These are phyloP conservation scores for Wickerhamomyces chaumierensis DNA, from an alignment of 805 yeast genomes.

Conservation along the genomic window DNA sequence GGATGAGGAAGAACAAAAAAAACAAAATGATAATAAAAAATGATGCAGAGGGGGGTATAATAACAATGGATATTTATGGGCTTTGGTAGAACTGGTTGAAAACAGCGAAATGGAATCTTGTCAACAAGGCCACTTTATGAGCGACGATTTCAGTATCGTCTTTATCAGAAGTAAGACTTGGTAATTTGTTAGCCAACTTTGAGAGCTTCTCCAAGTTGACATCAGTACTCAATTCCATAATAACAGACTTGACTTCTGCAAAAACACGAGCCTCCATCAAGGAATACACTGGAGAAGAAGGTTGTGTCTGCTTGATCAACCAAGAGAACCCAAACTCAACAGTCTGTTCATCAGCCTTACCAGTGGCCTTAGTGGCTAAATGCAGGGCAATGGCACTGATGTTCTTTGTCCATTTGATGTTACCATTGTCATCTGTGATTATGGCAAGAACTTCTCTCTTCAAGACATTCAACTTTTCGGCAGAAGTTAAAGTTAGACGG, in stretches of 20 bases:
- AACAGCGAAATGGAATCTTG: conserved; percentile 75
- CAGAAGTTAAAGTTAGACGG: conserved; percentile 18
- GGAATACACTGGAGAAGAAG: conserved; percentile 64
- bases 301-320: conserved; percentile 81
- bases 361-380: conserved; percentile 26
- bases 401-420: conserved; percentile 84
- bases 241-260: conserved; percentile 31
- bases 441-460: conserved; percentile 69
- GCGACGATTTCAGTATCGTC: conserved; percentile 47
- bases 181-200: conserved; percentile 4
- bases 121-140: conserved; percentile 40
- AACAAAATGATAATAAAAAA: too few relatives aligned
- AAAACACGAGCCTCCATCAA: conserved; percentile 61
- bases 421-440: conserved; percentile 77
- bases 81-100: conserved; percentile 53
- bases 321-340: conserved; percentile 58
- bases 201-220: conserved; percentile 3
- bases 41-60: too few relatives aligned
- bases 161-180: conserved; percentile 22
- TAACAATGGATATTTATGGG: too few relatives aligned
- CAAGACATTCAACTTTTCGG: conserved; percentile 31
- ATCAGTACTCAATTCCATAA: conserved; percentile 18
- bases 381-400: conserved; percentile 63
- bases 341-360: conserved; percentile 17
- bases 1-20: too few relatives aligned